Evolutionary conservation across 1,284 basidiomycete species (phyloP).

Genomic region (Papiliotrema terrestris): DNA sequence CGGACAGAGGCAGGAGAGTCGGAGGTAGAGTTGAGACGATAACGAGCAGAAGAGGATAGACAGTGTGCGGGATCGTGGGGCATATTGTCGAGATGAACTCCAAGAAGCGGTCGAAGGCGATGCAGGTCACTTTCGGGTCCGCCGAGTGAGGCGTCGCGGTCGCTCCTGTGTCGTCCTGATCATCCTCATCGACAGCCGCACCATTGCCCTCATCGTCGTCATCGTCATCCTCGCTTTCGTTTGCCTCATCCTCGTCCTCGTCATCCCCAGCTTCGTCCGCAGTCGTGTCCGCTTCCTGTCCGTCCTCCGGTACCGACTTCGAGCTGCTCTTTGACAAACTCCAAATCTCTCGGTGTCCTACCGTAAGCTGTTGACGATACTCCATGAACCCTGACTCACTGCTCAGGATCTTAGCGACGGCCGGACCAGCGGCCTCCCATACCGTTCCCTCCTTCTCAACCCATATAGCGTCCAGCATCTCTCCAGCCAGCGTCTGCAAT

Average conservation of each 20-base stretch:
- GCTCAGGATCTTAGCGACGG: conserved; percentile 66
- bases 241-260: conserved; percentile 8
- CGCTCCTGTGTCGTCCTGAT: conserved; percentile 6
- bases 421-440: conserved; percentile 64
- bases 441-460: conserved; percentile 67
- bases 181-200: conserved; percentile 12
- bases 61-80: conserved; percentile 41
- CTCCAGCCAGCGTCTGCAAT: conserved; percentile 54
- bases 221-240: conserved; percentile 13
- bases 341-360: conserved; percentile 67
- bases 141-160: conserved; percentile 1
- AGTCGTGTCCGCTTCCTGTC: not conserved
- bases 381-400: conserved; percentile 51
- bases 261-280: conserved; percentile 13
- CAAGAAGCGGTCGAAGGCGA: conserved; percentile 58
- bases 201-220: conserved; percentile 14
- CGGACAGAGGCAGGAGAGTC: conserved; percentile 27
- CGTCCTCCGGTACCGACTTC: conserved; percentile 17
- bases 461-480: conserved; percentile 71
- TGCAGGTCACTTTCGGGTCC: conserved; percentile 2
- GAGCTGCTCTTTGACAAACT: conserved; percentile 28
- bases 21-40: conserved; percentile 40
- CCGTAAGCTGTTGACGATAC: not conserved
- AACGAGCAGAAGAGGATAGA: conserved; percentile 40
- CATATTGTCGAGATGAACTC: conserved; percentile 43